Evolutionary conservation across 805 yeast species (phyloP).

Genomic region (Deakozyma indianensis): DNA sequence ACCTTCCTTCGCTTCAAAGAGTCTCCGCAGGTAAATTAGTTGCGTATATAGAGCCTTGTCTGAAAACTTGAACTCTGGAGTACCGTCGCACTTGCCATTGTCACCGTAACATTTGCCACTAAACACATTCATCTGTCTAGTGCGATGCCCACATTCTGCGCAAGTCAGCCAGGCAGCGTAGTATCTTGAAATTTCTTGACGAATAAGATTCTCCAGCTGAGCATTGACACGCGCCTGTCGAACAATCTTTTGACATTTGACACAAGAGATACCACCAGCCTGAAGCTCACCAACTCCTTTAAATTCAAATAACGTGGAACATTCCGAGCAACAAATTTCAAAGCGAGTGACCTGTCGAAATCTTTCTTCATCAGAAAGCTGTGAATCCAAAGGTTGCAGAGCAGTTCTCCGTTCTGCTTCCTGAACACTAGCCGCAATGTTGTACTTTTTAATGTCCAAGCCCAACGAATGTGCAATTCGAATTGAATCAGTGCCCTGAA

Average conservation of each 20-base stretch:
- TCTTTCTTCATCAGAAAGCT: constrained; percentile 67
- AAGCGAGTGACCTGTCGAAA: constrained; percentile 52
- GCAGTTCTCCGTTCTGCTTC: constrained; percentile 18
- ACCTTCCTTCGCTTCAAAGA: constrained; percentile 74
- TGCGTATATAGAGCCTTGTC: constrained; percentile 81
- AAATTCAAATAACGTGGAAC: constrained; percentile 47
- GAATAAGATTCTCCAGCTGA: constrained; percentile 61
- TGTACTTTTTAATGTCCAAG: constrained; percentile 39
- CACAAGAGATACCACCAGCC: constrained; percentile 59
- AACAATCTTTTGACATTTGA: constrained; percentile 39
- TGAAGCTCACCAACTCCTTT: constrained; percentile 52
- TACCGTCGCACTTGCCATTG: constrained; percentile 57
- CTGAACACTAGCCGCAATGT: constrained; percentile 4
- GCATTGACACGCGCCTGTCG: constrained; percentile 41
- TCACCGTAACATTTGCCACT: constrained; percentile 72
- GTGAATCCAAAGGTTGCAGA: constrained; percentile 66
- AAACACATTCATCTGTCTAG: constrained; percentile 78
- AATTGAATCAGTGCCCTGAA: constrained; percentile 75
- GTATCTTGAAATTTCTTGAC: constrained; percentile 57
- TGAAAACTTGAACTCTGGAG: constrained; percentile 60
- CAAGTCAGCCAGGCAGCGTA: constrained; percentile 81
- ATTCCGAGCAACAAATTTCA: constrained; percentile 39
- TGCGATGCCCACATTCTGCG: constrained; percentile 72
- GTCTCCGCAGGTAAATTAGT: constrained; percentile 56
- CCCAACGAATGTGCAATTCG: constrained; percentile 69